phyloP scores from a whole-genome alignment of 331 rosid genomes.

The Rhamnella rubrinervis region DNA sequence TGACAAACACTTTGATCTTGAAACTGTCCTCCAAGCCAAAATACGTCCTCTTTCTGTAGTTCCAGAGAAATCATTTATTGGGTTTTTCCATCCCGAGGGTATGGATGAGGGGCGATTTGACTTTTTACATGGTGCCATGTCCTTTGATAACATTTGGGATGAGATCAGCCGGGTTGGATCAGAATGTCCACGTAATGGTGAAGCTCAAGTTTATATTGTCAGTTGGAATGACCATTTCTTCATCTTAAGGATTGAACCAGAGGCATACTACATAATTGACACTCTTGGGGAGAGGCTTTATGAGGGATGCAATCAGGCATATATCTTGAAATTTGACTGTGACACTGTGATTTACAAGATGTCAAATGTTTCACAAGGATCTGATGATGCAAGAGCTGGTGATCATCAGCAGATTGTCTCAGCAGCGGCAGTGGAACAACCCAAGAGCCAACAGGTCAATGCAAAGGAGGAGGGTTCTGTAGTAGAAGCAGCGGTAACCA shows the following conservation, averaged over 20 bases:
- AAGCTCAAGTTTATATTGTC: constrained; percentile 70
- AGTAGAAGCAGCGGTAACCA: constrained; percentile 24
- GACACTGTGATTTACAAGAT: constrained; percentile 58
- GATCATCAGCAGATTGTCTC: constrained; percentile 49
- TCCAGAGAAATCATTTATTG: constrained; percentile 74
- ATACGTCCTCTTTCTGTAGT: constrained; percentile 82
- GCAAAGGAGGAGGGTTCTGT: constrained; percentile 37
- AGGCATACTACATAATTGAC: constrained; percentile 87
- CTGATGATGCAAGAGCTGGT: constrained; percentile 48
- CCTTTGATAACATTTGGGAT: constrained; percentile 97
- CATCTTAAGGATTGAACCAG: constrained; percentile 86
- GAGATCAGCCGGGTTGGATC: constrained; percentile 70
- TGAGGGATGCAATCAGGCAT: constrained; percentile 94
- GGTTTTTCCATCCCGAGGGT: constrained; percentile 95
- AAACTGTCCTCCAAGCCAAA: constrained; percentile 88
- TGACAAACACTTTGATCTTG: constrained; percentile 97
- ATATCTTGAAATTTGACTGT: constrained; percentile 76
- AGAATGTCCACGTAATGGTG: constrained; percentile 42
- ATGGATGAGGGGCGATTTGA: constrained; percentile 92
- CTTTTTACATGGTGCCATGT: constrained; percentile 91
- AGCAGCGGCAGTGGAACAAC: constrained; percentile 40
- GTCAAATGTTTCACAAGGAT: constrained; percentile 37
- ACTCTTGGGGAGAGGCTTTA: constrained; percentile 94
- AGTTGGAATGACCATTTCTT: constrained; percentile 99
- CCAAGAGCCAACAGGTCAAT: constrained; percentile 40